These are phyloP conservation scores for Maudiozyma saulgeensis DNA, from an alignment of 805 yeast genomes.

Conservation along the genomic window DNA sequence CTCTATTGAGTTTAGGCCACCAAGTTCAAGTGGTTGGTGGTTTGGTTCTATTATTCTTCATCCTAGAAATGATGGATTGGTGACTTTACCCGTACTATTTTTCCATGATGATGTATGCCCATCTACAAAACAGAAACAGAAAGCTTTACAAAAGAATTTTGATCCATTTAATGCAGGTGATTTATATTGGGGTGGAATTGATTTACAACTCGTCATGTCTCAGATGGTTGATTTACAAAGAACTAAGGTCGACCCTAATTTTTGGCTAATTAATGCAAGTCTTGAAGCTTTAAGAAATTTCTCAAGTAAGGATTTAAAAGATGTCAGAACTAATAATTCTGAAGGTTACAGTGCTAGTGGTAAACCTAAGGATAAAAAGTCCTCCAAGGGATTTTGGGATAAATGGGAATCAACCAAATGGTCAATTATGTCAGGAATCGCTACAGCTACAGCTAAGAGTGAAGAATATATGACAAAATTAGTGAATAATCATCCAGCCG, in stretches of 20 bases:
- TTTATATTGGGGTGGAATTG: slow-evolving; percentile 87
- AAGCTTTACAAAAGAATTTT: slow-evolving; percentile 51
- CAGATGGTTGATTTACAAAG: slow-evolving; percentile 52
- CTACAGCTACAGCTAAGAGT: slow-evolving; percentile 50
- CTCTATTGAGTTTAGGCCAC: slow-evolving; percentile 76
- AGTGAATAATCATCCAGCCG: slow-evolving; percentile 24
- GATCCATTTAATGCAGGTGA: slow-evolving; percentile 58
- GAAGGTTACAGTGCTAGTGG: not conserved
- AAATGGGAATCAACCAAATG: slow-evolving; percentile 51
- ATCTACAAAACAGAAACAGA: slow-evolving; percentile 57
- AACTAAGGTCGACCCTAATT: slow-evolving; percentile 62
- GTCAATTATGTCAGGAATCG: slow-evolving; percentile 77
- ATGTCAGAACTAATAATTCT: not conserved
- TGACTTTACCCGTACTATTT: slow-evolving; percentile 71
- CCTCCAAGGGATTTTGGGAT: slow-evolving; percentile 13
- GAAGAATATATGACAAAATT: slow-evolving; percentile 17
- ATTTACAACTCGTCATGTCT: slow-evolving; percentile 50
- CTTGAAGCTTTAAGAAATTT: slow-evolving; percentile 34
- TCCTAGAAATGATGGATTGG: slow-evolving; percentile 40
- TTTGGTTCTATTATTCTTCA: slow-evolving; percentile 76
- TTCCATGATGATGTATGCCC: slow-evolving; percentile 87
- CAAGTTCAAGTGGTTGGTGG: slow-evolving; percentile 78
- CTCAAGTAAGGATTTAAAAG: slow-evolving; percentile 6
- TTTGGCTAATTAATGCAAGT: slow-evolving; percentile 72
- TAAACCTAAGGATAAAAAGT: not conserved